Conservation (phyloP, 169 alveolate species). For the Neospora caninum region DNA sequence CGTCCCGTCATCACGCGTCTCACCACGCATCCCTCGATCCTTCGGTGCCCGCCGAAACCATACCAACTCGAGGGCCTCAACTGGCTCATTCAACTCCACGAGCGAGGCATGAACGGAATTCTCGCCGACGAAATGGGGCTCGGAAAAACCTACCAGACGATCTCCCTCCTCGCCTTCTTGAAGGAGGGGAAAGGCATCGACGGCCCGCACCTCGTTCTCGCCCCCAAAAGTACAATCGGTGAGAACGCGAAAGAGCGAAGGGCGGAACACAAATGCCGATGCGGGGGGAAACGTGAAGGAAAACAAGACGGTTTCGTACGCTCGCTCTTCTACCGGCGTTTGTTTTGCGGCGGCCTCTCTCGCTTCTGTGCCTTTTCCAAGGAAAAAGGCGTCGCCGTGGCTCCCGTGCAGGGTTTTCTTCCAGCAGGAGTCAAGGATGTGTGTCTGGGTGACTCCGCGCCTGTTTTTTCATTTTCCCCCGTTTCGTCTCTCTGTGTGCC, state of each 20-base stretch:
- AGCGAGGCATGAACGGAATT: constrained; percentile 73
- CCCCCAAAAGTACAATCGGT: constrained; percentile 95
- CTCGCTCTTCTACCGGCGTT: too few species aligned
- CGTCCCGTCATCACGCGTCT: neutral
- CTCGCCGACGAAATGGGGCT: constrained; percentile 75
- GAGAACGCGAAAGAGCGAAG: neutral
- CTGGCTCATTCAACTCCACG: constrained; percentile 91
- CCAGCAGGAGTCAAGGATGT: too few species aligned
- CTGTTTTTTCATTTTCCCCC: too few species aligned
- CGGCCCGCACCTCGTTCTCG: constrained; percentile 71
- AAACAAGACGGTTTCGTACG: too few species aligned
- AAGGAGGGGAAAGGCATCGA: constrained; percentile 12
- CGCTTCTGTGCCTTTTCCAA: too few species aligned
- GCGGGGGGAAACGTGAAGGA: neutral
- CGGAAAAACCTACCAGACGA: constrained; percentile 60
- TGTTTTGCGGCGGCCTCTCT: too few species aligned
- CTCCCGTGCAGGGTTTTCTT: too few species aligned
- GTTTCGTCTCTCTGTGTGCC: too few species aligned
- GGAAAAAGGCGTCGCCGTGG: too few species aligned
- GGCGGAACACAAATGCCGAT: neutral
- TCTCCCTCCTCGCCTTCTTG: constrained; percentile 66
- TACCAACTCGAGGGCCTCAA: constrained; percentile 91
- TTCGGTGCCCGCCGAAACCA: constrained; percentile 73
- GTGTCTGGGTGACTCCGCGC: too few species aligned
- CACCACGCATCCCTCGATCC: constrained; percentile 49